Evolutionary conservation across 257 asterid genomes (phyloP).

Genomic region (Forsythia suspensa): DNA sequence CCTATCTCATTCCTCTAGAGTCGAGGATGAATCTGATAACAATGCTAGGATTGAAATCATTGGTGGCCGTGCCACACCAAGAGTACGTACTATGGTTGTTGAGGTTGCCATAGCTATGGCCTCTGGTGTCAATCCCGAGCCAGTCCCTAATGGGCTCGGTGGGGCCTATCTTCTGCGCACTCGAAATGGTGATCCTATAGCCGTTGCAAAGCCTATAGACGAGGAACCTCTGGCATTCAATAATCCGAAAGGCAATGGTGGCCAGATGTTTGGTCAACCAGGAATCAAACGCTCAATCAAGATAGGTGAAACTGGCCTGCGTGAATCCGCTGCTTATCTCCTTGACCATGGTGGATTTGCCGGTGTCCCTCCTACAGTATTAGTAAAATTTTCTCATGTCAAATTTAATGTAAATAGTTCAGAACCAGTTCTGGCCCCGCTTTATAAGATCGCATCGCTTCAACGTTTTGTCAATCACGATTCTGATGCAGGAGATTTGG

Average conservation of each 20-base stretch:
- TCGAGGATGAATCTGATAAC: slow-evolving; percentile 38
- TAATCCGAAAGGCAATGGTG: slow-evolving; percentile 87
- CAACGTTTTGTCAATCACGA: slow-evolving; percentile 75
- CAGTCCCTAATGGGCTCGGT: slow-evolving; percentile 81
- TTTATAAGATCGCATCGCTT: slow-evolving; percentile 70
- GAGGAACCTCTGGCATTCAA: slow-evolving; percentile 96
- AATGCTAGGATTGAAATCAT: slow-evolving; percentile 70
- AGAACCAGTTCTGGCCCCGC: slow-evolving; percentile 34
- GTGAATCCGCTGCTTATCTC: slow-evolving; percentile 91
- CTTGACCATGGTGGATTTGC: slow-evolving; percentile 84
- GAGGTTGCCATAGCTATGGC: slow-evolving; percentile 92
- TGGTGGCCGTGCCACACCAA: slow-evolving; percentile 66
- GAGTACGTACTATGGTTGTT: slow-evolving; percentile 66
- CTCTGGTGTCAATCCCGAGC: slow-evolving; percentile 76
- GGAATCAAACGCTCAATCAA: slow-evolving; percentile 85
- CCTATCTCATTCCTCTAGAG: slow-evolving; percentile 50
- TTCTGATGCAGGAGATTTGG: slow-evolving; percentile 90
- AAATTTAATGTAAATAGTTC: slow-evolving; percentile 52
- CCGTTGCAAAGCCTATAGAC: slow-evolving; percentile 90
- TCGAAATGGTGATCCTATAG: slow-evolving; percentile 57
- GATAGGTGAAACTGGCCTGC: slow-evolving; percentile 87
- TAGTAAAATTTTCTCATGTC: slow-evolving; percentile 73
- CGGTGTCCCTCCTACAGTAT: slow-evolving; percentile 87
- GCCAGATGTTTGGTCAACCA: slow-evolving; percentile 87
- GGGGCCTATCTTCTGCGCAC: slow-evolving; percentile 82